phyloP scores from a whole-genome alignment of 83 land plant genomes.

The Picea engelmannii region DNA sequence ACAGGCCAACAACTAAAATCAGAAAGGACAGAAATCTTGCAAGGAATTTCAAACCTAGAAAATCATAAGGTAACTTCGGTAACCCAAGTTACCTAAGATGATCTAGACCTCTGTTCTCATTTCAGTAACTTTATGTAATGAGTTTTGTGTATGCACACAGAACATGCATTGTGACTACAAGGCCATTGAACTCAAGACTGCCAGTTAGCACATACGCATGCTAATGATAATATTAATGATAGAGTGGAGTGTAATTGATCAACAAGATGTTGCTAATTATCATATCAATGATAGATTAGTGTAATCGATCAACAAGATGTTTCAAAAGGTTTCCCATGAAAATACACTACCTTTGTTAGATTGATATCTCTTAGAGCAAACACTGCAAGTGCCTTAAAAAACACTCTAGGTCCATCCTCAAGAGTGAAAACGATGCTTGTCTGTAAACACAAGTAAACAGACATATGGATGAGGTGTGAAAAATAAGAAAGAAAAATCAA shows the following conservation, averaged over 20 bases:
- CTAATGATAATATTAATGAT: too few relatives aligned
- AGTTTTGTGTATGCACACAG: not conserved
- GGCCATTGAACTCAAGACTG: not conserved
- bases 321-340: not conserved
- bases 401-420: conserved; percentile 72
- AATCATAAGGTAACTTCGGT: not conserved
- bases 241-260: too few relatives aligned
- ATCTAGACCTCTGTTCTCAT: not conserved
- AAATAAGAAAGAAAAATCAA: conserved; percentile 1
- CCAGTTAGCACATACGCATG: too few relatives aligned
- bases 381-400: conserved; percentile 76
- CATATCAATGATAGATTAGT: too few relatives aligned
- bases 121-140: not conserved
- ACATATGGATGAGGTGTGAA: not conserved
- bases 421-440: conserved; percentile 73
- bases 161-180: not conserved
- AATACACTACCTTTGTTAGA: conserved; percentile 54
- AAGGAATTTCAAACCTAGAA: not conserved
- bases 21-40: not conserved
- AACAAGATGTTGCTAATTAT: not conserved
- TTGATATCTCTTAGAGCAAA: conserved; percentile 68
- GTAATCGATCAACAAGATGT: too few relatives aligned
- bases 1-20: not conserved
- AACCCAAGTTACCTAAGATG: not conserved
- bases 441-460: conserved; percentile 21